Conservation (phyloP, 371 early-diverging fungal genomes). For the Haplosporangium sp. region DNA sequence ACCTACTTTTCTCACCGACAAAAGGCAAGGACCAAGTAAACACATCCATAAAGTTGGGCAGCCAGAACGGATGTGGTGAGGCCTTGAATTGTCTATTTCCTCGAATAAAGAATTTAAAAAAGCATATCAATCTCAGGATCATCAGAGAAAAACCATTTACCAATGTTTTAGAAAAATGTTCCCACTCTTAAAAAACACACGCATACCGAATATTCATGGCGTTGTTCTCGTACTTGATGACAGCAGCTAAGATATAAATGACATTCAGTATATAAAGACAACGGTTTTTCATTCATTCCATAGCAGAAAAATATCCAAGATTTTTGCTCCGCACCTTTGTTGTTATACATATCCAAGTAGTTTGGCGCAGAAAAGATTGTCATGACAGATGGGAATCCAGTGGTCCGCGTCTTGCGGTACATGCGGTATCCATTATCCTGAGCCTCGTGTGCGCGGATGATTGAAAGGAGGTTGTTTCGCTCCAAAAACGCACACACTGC, state of each 20-base stretch:
- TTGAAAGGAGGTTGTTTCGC: constrained; percentile 89
- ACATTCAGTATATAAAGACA: neutral
- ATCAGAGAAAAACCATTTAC: constrained; percentile 4
- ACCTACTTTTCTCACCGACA: constrained; percentile 96
- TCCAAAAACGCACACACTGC: constrained; percentile 95
- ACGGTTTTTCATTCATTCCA: neutral
- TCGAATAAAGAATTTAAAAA: neutral
- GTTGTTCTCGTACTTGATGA: constrained; percentile 96
- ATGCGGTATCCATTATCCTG: constrained; percentile 97
- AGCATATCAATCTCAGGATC: neutral
- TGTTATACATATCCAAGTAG: constrained; percentile 97
- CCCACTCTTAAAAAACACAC: neutral
- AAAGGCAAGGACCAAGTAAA: constrained; percentile 99
- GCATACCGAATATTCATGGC: constrained; percentile 97
- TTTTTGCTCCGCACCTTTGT: too few species aligned
- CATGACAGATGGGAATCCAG: constrained; percentile 95
- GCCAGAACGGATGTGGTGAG: constrained; percentile 96
- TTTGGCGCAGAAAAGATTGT: constrained; percentile 98
- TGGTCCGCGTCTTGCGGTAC: constrained; percentile 93
- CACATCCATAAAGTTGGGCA: constrained; percentile 97
- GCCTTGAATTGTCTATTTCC: constrained; percentile 62
- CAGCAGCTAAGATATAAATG: constrained; percentile 76
- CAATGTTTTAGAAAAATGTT: neutral
- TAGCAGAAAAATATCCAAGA: too few species aligned
- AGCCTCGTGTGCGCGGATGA: constrained; percentile 98